Evolutionary conservation across 345 rosid genomes (phyloP).

Genomic region (Camelina neglecta): DNA sequence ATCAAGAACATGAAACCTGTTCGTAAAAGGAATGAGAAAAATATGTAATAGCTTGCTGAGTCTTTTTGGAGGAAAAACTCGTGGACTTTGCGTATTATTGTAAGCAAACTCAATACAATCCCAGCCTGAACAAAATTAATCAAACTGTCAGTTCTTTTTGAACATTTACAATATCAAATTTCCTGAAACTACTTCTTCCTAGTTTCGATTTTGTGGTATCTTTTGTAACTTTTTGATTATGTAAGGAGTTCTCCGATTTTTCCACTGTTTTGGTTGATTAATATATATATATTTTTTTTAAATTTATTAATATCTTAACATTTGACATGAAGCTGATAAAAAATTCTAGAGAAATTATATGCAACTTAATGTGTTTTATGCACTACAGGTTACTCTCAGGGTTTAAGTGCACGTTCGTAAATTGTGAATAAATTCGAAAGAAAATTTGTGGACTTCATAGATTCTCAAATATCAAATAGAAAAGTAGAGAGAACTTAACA

Average conservation of each 20-base stretch:
- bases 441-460: background rate
- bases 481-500: background rate
- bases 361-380: background rate
- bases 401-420: background rate
- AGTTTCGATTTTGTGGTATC: too few relatives aligned
- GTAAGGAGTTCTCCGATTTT: too few relatives aligned
- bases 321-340: too few relatives aligned
- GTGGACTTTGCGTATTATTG: constrained; percentile 49
- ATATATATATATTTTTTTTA: too few relatives aligned
- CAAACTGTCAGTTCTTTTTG: constrained; percentile 15
- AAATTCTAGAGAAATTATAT: too few relatives aligned
- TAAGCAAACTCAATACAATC: constrained; percentile 64
- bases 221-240: too few relatives aligned
- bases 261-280: too few relatives aligned
- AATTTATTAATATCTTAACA: too few relatives aligned
- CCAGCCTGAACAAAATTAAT: constrained; percentile 63
- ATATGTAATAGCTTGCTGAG: constrained; percentile 57
- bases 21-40: constrained; percentile 58
- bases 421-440: background rate
- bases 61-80: constrained; percentile 60
- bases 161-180: background rate
- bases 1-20: constrained; percentile 77
- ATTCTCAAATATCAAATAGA: too few relatives aligned
- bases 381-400: background rate
- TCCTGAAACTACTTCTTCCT: background rate